phyloP scores from a whole-genome alignment of 2,329 filamentous ascomycete species.

The Cytospora piceae region DNA sequence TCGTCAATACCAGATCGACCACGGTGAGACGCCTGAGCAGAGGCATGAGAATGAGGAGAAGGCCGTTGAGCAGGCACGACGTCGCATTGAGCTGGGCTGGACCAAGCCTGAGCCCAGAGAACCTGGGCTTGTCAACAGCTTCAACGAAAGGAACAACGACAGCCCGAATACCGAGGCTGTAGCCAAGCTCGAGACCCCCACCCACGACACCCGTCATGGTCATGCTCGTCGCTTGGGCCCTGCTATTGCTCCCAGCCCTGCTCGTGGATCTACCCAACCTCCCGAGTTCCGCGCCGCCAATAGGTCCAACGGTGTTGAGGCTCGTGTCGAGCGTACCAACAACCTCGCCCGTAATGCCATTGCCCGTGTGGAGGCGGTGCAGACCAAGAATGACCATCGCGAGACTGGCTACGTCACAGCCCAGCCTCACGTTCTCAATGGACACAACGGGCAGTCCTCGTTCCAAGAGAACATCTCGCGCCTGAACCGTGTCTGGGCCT shows the following conservation, averaged over 20 bases:
- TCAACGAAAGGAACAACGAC: conserved; percentile 26
- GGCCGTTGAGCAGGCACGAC: conserved; percentile 56
- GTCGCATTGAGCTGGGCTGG: conserved; percentile 42
- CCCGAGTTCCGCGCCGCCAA: conserved; percentile 42
- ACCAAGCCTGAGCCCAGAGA: conserved; percentile 32
- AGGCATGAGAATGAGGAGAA: conserved; percentile 53
- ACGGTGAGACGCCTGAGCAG: conserved; percentile 54
- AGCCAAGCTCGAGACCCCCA: conserved; percentile 28
- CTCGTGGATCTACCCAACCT: conserved; percentile 41
- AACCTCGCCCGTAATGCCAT: conserved; percentile 56
- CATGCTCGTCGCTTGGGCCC: conserved; percentile 42
- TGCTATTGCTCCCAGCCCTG: conserved; percentile 37
- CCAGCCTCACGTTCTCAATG: conserved; percentile 12
- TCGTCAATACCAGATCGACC: conserved; percentile 61
- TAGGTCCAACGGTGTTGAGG: conserved; percentile 38
- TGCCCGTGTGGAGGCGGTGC: conserved; percentile 53
- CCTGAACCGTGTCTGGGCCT: conserved; percentile 59
- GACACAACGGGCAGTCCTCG: conserved; percentile 31
- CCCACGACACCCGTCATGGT: conserved; percentile 49
- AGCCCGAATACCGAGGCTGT: conserved; percentile 20
- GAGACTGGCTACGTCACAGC: conserved; percentile 39
- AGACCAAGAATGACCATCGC: conserved; percentile 55
- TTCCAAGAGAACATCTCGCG: conserved; percentile 57
- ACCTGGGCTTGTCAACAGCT: conserved; percentile 27
- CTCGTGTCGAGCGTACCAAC: conserved; percentile 51